Percentiles rank a stretch among this genome's conserved stretches.
Evolutionary conservation across 768 basidiomycete genomes (phyloP).

Genomic region (Lactifluus hygrophoroides): DNA sequence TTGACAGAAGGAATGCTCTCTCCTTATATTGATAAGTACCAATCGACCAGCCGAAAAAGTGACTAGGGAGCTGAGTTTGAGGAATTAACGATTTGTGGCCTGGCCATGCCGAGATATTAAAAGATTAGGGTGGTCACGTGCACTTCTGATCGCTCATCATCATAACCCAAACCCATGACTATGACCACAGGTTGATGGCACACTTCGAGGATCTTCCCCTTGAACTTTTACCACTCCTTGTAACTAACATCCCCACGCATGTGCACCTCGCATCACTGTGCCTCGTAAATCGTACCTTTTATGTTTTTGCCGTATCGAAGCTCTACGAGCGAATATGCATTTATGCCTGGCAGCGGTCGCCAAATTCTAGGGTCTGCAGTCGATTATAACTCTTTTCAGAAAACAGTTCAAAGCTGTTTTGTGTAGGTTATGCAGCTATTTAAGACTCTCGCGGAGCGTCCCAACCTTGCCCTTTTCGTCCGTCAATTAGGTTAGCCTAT

Average conservation of each 20-base stretch:
- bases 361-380: constrained; percentile 44
- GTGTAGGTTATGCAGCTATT: constrained; percentile 55
- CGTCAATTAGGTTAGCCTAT: constrained; percentile 45
- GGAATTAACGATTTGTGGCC: too few species aligned
- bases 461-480: constrained; percentile 52
- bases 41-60: too few species aligned
- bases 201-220: constrained; percentile 51
- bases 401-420: not conserved
- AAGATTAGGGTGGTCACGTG: too few species aligned
- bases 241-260: constrained; percentile 42
- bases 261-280: constrained; percentile 44
- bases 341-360: constrained; percentile 63
- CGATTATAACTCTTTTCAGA: not conserved
- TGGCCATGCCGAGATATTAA: too few species aligned
- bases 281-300: constrained; percentile 51
- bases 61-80: too few species aligned
- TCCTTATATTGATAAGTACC: too few species aligned
- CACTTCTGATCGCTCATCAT: too few species aligned
- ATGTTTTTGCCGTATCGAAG: constrained; percentile 37
- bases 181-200: too few species aligned
- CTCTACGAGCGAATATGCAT: constrained; percentile 56
- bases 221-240: constrained; percentile 52
- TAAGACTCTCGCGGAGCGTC: constrained; percentile 43
- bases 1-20: too few species aligned
- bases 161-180: too few species aligned